phyloP scores from a whole-genome alignment of 2,329 filamentous ascomycete genomes.

The Dendryphion nanum region DNA sequence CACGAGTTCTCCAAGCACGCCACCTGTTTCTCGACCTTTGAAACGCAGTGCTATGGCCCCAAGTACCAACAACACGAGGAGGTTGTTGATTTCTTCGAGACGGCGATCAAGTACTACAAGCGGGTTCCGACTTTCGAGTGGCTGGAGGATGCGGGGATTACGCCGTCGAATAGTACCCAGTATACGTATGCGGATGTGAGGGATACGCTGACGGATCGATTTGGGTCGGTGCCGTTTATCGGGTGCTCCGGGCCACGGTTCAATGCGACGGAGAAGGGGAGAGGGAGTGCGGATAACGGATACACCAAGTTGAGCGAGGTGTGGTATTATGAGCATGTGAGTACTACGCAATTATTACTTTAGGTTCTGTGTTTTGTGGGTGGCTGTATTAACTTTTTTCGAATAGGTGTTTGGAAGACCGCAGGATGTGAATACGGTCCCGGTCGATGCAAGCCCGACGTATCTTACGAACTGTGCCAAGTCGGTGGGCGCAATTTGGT shows the following conservation, averaged over 20 bases:
- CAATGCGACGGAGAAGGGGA: conserved; percentile 60
- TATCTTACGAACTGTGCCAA: conserved; percentile 56
- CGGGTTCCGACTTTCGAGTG: conserved; percentile 60
- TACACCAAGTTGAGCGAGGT: conserved; percentile 59
- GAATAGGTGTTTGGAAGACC: conserved; percentile 50
- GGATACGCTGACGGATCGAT: conserved; percentile 48
- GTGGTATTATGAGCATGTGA: conserved; percentile 65
- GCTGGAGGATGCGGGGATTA: conserved; percentile 56
- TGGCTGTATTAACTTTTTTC: not conserved
- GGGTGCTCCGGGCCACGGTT: conserved; percentile 61
- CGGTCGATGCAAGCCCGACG: conserved; percentile 49
- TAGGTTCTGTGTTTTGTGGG: no score
- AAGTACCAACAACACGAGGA: conserved; percentile 57
- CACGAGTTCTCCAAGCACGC: conserved; percentile 69
- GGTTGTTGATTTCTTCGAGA: conserved; percentile 63
- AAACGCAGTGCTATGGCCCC: conserved; percentile 63
- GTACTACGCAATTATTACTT: conserved; percentile 4
- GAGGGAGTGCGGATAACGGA: conserved; percentile 55
- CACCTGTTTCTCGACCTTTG: conserved; percentile 67
- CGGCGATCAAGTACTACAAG: conserved; percentile 57
- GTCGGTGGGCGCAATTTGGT: conserved; percentile 53
- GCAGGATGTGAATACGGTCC: conserved; percentile 51
- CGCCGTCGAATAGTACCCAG: conserved; percentile 57
- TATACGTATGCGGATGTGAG: conserved; percentile 57
- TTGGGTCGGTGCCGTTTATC: conserved; percentile 58